Conservation (phyloP, 2,329 filamentous ascomycete species). For the Trichoderma guizhouense region DNA sequence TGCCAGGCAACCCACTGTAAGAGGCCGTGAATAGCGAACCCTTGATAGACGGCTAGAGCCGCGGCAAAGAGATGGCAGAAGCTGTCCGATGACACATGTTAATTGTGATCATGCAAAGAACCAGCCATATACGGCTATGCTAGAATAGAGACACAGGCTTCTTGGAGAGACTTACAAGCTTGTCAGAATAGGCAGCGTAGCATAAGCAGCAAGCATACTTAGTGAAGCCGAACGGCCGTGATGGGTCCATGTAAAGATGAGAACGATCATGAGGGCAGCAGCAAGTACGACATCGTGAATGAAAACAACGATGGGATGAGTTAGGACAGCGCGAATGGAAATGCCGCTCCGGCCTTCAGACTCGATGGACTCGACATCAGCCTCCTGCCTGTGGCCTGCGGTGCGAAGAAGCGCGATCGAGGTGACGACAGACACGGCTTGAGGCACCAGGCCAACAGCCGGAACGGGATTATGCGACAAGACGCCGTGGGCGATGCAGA, state of each 20-base stretch:
- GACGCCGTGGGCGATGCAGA: constrained; percentile 38
- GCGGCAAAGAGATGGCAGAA: constrained; percentile 38
- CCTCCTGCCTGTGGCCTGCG: constrained; percentile 11
- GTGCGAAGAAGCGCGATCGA: constrained; percentile 26
- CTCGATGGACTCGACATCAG: constrained; percentile 1
- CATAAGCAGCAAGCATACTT: constrained; percentile 42
- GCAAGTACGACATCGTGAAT: constrained; percentile 36
- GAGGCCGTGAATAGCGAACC: constrained; percentile 38
- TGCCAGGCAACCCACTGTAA: constrained; percentile 40
- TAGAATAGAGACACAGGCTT: neutral
- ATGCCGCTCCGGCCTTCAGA: neutral
- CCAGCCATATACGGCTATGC: neutral
- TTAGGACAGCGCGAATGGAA: constrained; percentile 14
- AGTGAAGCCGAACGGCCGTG: constrained; percentile 29
- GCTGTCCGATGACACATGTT: constrained; percentile 24
- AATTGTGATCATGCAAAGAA: neutral
- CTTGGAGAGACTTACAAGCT: constrained; percentile 35
- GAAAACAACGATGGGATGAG: constrained; percentile 38
- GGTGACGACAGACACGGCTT: constrained; percentile 35
- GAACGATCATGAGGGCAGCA: constrained; percentile 36
- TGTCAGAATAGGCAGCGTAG: constrained; percentile 39
- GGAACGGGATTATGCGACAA: constrained; percentile 35
- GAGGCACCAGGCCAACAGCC: constrained; percentile 39
- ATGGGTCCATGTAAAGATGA: constrained; percentile 41
- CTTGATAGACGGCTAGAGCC: constrained; percentile 38